A percentile compares a stretch with the other conserved stretches of the same genome.
Conservation (phyloP, 2,329 filamentous ascomycete genomes). For the Hypoxylon sp. region DNA sequence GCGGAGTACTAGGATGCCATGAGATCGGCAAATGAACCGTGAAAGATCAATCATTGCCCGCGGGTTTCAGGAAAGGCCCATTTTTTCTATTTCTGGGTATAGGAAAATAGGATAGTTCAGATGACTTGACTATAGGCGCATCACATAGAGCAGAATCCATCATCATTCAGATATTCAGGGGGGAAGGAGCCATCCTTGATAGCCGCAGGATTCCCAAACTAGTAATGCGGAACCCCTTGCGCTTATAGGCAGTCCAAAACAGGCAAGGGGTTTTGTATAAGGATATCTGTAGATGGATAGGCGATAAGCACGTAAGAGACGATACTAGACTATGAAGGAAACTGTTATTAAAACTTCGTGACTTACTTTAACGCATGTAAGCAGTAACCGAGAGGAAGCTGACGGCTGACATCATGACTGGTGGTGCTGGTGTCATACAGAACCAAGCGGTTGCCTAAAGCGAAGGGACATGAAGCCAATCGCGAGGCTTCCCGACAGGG, state of each 20-base stretch:
- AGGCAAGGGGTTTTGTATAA: background rate
- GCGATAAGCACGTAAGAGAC: background rate
- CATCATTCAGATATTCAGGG: background rate
- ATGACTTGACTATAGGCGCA: background rate
- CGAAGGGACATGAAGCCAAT: background rate
- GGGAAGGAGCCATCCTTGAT: background rate
- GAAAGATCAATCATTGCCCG: background rate
- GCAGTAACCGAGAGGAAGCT: background rate
- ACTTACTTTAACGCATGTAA: background rate
- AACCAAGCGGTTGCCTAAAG: background rate
- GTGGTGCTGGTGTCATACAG: background rate
- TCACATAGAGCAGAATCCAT: background rate
- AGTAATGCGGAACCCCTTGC: background rate
- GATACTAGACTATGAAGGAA: background rate
- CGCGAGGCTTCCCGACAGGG: background rate
- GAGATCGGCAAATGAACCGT: background rate
- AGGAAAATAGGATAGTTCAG: background rate
- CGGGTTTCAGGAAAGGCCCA: background rate
- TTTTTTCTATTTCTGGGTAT: constrained; percentile 1
- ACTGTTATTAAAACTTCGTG: background rate
- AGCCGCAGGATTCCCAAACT: background rate
- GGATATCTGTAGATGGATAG: background rate
- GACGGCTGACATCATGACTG: background rate
- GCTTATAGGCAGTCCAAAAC: background rate
- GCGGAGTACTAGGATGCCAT: background rate